These are phyloP conservation scores for Neurospora africana DNA, from an alignment of 495 filamentous ascomycete genomes.

Conservation along the genomic window DNA sequence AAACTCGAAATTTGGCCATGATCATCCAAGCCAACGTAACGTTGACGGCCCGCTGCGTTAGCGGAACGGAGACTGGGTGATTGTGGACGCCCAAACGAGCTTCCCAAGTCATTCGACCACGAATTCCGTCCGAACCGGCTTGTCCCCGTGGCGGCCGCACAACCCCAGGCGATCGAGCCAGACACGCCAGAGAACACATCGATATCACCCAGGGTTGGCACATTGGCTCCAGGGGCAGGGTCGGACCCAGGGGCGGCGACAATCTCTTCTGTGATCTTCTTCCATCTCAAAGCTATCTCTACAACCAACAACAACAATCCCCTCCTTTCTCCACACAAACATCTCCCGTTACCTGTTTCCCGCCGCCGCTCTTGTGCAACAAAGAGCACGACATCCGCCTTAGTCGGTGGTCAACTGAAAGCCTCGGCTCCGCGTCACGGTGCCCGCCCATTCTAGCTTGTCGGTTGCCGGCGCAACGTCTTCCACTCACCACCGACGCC, in stretches of 20 bases:
- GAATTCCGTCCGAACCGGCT: not conserved
- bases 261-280: not conserved
- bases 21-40: not conserved
- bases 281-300: not conserved
- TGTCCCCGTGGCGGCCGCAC: not conserved
- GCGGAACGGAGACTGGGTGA: not conserved
- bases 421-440: not conserved
- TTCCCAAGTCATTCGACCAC: not conserved
- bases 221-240: not conserved
- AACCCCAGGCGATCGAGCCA: not conserved
- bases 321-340: not conserved
- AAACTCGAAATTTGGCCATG: not conserved
- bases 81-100: not conserved
- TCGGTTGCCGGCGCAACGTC: not conserved
- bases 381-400: not conserved
- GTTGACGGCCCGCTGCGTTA: not conserved
- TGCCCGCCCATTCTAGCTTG: not conserved
- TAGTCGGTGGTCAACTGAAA: not conserved
- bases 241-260: not conserved
- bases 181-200: not conserved
- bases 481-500: not conserved
- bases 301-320: not conserved
- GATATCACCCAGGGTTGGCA: not conserved
- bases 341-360: not conserved
- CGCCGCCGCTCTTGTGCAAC: not conserved